Evolutionary conservation across 2,329 filamentous ascomycete species (phyloP), one percentile per base, ranked within the genome.

Genomic region (Blumeriella jaapii): DNA sequence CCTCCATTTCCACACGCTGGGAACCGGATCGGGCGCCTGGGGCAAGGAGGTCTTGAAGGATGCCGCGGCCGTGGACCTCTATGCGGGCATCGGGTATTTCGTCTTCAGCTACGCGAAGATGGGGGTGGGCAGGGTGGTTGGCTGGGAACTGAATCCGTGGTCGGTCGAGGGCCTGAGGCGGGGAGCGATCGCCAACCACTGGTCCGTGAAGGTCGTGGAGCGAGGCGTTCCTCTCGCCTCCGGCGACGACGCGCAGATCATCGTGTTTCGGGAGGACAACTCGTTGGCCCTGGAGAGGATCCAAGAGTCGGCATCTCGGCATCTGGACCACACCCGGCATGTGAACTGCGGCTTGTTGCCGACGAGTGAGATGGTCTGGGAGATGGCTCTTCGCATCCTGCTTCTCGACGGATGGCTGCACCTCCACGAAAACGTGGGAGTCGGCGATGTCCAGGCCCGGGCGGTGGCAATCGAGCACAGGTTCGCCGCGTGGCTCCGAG

Each of bases 71-170:
- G 71, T 93, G 1, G 89, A 96, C 57, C 62, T 96, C 40, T 95
- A 93, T 61, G 84, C 82, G 0, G 89, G 89, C 0, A 94, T 95
- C 45, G 89, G 89, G 4, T 95, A 95, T 59, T 95, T 96, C 59
- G 74, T 81, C 3, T 93, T 95, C 53, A 82, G 75, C 19, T 95
- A 94, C 59, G 69, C 78, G 5, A 67, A 64, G 40, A 70, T 79
- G 12, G 85, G 84, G 0, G 62, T 87, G 50, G 62, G 50, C 6
- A 62, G 70, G 31, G 79, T 95, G 1, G 63, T 91, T 26, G 83
- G 85, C 48, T 96, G 84, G 82, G 89, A 96, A 59, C 63, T 95
- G 29, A 95, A 94, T 55, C 78, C 80, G 0, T 82, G 87, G 78
- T 86, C 78, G 46, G 71, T 93, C 20, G 85, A 95, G 61, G 86